These are phyloP conservation scores for Geotrichum siamense DNA, from an alignment of 1,139 yeast species.

Conservation along the genomic window DNA sequence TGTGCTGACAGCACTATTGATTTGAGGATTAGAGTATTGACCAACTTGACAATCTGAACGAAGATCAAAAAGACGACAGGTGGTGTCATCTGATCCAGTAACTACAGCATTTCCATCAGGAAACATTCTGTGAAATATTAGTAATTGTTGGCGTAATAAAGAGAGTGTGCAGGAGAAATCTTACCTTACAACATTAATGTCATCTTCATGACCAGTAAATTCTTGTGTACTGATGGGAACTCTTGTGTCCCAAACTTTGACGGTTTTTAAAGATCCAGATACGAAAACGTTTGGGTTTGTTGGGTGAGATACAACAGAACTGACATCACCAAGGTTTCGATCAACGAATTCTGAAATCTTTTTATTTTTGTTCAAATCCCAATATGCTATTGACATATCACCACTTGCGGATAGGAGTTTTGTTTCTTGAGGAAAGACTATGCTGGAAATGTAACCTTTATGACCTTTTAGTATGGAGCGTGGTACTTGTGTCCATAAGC, in stretches of 20 bases:
- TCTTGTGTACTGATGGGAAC: constrained; percentile 48
- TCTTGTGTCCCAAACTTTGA: constrained; percentile 67
- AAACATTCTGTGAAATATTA: constrained; percentile 35
- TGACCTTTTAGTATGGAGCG: constrained; percentile 64
- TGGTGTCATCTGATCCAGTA: constrained; percentile 77
- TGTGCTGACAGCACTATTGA: constrained; percentile 43
- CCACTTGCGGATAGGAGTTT: constrained; percentile 70
- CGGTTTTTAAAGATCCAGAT: constrained; percentile 71
- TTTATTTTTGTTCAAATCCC: constrained; percentile 67
- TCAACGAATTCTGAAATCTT: constrained; percentile 55
- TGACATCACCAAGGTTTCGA: constrained; percentile 69
- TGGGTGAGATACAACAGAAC: constrained; percentile 42
- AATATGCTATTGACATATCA: constrained; percentile 69
- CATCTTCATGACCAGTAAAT: constrained; percentile 53
- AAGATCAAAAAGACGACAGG: constrained; percentile 63
- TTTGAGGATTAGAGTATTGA: constrained; percentile 40
- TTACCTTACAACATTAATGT: constrained; percentile 54
- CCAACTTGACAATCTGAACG: constrained; percentile 70
- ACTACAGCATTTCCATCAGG: constrained; percentile 55
- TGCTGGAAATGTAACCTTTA: constrained; percentile 71
- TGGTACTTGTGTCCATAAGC: constrained; percentile 35
- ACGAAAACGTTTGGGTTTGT: constrained; percentile 41
- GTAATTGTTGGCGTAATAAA: background rate
- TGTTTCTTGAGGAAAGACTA: constrained; percentile 54
- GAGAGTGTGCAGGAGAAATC: background rate